Evolutionary conservation across 352 stramenopile species (phyloP).

Genomic region (Phytophthora ohioensis): DNA sequence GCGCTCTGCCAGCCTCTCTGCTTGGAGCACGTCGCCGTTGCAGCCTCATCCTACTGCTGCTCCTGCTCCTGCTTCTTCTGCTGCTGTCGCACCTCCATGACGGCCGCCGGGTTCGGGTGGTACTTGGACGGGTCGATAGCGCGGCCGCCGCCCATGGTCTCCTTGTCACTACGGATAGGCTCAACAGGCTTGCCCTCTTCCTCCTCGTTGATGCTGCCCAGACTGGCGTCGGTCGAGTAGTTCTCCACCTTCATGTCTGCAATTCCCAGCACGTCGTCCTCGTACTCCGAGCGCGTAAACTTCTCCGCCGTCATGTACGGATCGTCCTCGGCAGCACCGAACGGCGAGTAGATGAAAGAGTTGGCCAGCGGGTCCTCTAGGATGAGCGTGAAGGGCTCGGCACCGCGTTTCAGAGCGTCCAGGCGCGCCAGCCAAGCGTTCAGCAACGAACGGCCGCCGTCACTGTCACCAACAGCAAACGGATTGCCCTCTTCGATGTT

Average conservation of each 20-base stretch:
- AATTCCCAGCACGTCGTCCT: constrained; percentile 94
- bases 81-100: constrained; percentile 65
- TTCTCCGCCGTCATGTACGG: constrained; percentile 78
- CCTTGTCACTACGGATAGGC: constrained; percentile 66
- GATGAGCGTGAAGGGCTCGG: constrained; percentile 89
- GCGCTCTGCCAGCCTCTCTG: constrained; percentile 21
- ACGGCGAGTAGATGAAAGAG: constrained; percentile 89
- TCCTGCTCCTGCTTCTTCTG: constrained; percentile 36
- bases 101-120: constrained; percentile 67
- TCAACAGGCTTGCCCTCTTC: constrained; percentile 42
- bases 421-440: constrained; percentile 63
- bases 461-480: constrained; percentile 85
- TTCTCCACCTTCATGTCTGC: constrained; percentile 94
- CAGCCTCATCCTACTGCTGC: constrained; percentile 44
- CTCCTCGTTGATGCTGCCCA: constrained; percentile 50
- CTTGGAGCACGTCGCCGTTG: constrained; percentile 27
- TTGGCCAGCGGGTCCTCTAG: constrained; percentile 93
- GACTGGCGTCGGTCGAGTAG: constrained; percentile 47
- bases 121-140: constrained; percentile 66
- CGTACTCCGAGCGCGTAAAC: constrained; percentile 89
- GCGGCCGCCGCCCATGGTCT: constrained; percentile 63
- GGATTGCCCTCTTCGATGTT: constrained; percentile 83
- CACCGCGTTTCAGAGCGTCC: constrained; percentile 64
- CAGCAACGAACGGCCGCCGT: constrained; percentile 65
- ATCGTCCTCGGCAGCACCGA: constrained; percentile 59